Conservation (phyloP, 768 basidiomycete genomes). For the Panaeolus cyanescens region DNA sequence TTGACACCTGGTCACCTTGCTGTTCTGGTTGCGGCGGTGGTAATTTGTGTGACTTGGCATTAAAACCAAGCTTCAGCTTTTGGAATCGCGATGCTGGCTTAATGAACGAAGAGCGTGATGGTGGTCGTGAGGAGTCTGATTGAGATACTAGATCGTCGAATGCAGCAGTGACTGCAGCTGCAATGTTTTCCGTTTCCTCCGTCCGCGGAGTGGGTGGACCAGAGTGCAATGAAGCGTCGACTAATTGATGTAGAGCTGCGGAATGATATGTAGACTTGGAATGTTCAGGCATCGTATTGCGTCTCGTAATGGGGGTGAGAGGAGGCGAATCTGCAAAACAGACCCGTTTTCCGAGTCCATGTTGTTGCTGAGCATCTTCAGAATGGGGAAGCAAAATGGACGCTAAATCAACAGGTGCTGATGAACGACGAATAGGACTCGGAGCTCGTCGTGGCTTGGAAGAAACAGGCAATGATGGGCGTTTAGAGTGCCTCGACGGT, state of each 20-base stretch:
- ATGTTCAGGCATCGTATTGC: slow-evolving; percentile 21
- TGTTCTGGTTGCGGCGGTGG: slow-evolving; percentile 13
- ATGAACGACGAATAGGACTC: slow-evolving; percentile 18
- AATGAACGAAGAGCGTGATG: slow-evolving; percentile 22
- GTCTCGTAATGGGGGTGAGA: slow-evolving; percentile 14
- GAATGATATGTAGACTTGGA: slow-evolving; percentile 1
- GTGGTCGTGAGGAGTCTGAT: slow-evolving; percentile 24
- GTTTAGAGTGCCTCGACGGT: slow-evolving; percentile 14
- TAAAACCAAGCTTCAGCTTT: slow-evolving; percentile 25
- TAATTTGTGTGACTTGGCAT: slow-evolving; percentile 8
- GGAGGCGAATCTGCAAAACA: slow-evolving; percentile 30
- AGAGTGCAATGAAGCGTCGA: slow-evolving; percentile 15
- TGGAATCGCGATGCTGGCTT: slow-evolving; percentile 21
- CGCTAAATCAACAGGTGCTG: slow-evolving; percentile 20
- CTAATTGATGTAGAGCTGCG: slow-evolving; percentile 2
- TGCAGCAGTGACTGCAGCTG: neutral
- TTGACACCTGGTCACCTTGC: slow-evolving; percentile 18
- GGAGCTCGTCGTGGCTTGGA: slow-evolving; percentile 4
- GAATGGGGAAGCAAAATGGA: slow-evolving; percentile 21
- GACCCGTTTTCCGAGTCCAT: slow-evolving; percentile 27
- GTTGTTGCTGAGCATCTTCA: slow-evolving; percentile 13
- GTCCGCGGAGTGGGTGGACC: slow-evolving; percentile 13
- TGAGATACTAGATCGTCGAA: slow-evolving; percentile 6
- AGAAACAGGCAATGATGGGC: slow-evolving; percentile 6
- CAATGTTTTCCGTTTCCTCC: slow-evolving; percentile 10